phyloP scores from a whole-genome alignment of 768 basidiomycete species.

The Austroboletus festivus region DNA sequence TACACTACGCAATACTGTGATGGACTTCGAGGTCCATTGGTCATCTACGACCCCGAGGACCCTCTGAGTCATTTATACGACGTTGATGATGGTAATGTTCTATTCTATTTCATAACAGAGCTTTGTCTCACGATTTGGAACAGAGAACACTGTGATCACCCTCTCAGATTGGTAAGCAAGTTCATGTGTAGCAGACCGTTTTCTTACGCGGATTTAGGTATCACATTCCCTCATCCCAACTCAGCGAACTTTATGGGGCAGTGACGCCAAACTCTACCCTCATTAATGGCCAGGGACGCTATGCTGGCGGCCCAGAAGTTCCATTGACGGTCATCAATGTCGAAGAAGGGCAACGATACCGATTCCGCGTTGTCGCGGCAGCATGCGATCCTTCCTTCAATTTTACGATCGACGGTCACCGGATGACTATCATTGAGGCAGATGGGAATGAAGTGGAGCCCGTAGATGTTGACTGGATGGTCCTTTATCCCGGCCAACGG shows the following conservation, averaged over 20 bases:
- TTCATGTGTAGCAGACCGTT: not conserved
- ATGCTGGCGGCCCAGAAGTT: slow-evolving; percentile 37
- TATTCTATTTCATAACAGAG: not conserved
- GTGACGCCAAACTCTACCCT: slow-evolving; percentile 39
- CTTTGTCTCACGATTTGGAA: not conserved
- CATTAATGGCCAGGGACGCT: slow-evolving; percentile 53
- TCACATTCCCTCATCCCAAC: slow-evolving; percentile 27
- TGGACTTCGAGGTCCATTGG: slow-evolving; percentile 40
- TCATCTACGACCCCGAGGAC: slow-evolving; percentile 45
- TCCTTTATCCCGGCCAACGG: slow-evolving; percentile 35
- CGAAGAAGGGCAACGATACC: slow-evolving; percentile 39
- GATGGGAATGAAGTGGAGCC: slow-evolving; percentile 45
- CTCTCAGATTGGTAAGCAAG: slow-evolving; percentile 43
- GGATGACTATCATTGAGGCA: slow-evolving; percentile 51
- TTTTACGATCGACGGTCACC: slow-evolving; percentile 47
- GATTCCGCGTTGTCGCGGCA: slow-evolving; percentile 50
- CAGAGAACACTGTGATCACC: slow-evolving; percentile 44
- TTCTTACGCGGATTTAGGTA: slow-evolving; percentile 32
- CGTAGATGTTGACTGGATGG: slow-evolving; percentile 39
- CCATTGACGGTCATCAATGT: slow-evolving; percentile 47
- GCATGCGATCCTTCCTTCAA: slow-evolving; percentile 44
- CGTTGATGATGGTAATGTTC: slow-evolving; percentile 39
- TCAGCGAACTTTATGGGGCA: slow-evolving; percentile 7
- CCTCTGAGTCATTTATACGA: slow-evolving; percentile 41
- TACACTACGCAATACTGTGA: slow-evolving; percentile 39